Evolutionary conservation across 2,329 filamentous ascomycete species (phyloP).

Genomic region (Alternaria ventricosa): DNA sequence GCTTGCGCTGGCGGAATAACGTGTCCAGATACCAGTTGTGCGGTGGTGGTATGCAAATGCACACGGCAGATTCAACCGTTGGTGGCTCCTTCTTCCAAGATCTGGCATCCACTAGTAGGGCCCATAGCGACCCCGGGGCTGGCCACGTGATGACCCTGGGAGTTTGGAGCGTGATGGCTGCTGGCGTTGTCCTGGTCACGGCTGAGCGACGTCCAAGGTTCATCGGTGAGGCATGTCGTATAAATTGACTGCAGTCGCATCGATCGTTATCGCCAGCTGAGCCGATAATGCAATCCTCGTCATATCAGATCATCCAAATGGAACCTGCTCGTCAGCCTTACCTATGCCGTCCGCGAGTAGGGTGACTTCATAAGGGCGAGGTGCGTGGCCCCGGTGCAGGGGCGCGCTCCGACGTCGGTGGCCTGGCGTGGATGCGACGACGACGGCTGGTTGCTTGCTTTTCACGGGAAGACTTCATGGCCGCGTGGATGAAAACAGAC

Average conservation of each 20-base stretch:
- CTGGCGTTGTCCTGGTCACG: neutral
- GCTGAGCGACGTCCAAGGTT: neutral
- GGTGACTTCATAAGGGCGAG: slow-evolving; percentile 21
- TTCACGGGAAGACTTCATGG: neutral
- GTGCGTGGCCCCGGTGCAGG: slow-evolving; percentile 26
- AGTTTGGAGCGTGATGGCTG: neutral
- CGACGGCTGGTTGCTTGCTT: neutral
- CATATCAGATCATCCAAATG: slow-evolving; percentile 3
- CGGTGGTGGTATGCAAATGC: neutral
- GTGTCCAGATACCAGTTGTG: neutral
- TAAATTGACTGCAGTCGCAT: neutral
- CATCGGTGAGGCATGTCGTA: neutral
- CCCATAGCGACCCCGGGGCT: neutral
- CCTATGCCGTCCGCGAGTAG: slow-evolving; percentile 4
- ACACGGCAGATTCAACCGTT: neutral
- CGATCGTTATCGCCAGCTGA: slow-evolving; percentile 1
- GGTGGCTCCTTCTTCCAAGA: neutral
- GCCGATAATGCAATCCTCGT: slow-evolving; percentile 4
- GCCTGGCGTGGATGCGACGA: slow-evolving; percentile 6
- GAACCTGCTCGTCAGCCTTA: slow-evolving; percentile 25
- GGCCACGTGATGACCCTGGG: neutral
- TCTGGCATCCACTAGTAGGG: neutral
- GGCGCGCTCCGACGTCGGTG: slow-evolving; percentile 27
- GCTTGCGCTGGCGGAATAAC: neutral
- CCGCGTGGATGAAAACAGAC: neutral